These are phyloP conservation scores for Kwoniella sp. DNA, from an alignment of 768 basidiomycete species.

Conservation along the genomic window DNA sequence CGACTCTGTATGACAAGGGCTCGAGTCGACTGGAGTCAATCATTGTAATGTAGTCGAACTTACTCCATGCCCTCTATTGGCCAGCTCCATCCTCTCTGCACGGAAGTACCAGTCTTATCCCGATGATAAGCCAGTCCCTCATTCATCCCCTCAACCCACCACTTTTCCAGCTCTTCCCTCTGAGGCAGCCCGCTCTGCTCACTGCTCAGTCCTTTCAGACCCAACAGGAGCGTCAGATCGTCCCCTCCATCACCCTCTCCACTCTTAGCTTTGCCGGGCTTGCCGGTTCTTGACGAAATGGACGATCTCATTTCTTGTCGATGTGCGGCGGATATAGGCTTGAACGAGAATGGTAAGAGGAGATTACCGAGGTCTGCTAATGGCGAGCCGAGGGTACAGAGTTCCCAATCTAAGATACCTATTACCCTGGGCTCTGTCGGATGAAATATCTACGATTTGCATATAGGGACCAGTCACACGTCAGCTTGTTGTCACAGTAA, in stretches of 20 bases:
- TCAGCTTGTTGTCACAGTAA: background rate
- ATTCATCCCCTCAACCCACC: slow-evolving; percentile 60
- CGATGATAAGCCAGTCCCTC: slow-evolving; percentile 30
- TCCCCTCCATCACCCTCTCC: slow-evolving; percentile 51
- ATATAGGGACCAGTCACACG: background rate
- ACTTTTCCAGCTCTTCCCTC: slow-evolving; percentile 80
- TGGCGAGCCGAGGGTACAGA: slow-evolving; percentile 92
- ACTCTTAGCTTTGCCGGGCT: background rate
- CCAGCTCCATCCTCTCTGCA: slow-evolving; percentile 60
- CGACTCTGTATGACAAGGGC: too few species aligned
- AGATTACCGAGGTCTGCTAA: slow-evolving; percentile 89
- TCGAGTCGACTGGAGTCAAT: too few species aligned
- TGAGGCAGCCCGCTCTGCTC: slow-evolving; percentile 65
- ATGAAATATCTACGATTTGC: slow-evolving; percentile 65
- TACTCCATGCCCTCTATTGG: slow-evolving; percentile 79
- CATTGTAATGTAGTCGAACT: slow-evolving; percentile 57
- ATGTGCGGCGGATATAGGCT: slow-evolving; percentile 38
- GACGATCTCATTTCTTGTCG: slow-evolving; percentile 1
- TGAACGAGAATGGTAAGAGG: slow-evolving; percentile 73
- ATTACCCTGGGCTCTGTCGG: slow-evolving; percentile 87
- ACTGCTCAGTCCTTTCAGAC: slow-evolving; percentile 66
- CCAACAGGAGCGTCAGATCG: slow-evolving; percentile 58
- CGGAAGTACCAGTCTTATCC: background rate
- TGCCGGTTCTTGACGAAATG: background rate
- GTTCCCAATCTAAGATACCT: slow-evolving; percentile 95